A percentile compares a stretch with the other conserved stretches of the same genome.
These are phyloP conservation scores for Psilocybe tampanensis DNA, from an alignment of 768 basidiomycete species.

Conservation along the genomic window DNA sequence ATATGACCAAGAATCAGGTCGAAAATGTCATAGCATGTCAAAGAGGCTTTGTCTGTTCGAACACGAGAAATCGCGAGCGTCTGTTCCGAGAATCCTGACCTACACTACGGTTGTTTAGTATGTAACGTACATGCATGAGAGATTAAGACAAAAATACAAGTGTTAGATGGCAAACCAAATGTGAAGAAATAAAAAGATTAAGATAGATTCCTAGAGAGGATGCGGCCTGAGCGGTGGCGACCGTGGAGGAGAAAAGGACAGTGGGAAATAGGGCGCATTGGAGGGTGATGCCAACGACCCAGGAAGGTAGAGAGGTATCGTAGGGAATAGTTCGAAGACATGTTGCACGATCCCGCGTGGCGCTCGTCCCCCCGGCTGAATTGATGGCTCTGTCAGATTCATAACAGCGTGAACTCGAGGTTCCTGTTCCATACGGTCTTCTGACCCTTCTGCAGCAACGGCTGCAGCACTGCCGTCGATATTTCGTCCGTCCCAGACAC, in stretches of 20 bases:
- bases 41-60: too few species aligned
- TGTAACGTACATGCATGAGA: neutral
- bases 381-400: conserved; percentile 54
- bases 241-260: conserved; percentile 54
- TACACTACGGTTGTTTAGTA: neutral
- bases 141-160: neutral
- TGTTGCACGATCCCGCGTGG: conserved; percentile 63
- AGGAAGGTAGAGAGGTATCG: conserved; percentile 72
- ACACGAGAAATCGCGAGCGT: neutral
- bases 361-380: conserved; percentile 38
- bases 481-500: conserved; percentile 87
- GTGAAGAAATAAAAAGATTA: too few species aligned
- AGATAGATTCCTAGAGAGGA: conserved; percentile 13
- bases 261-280: conserved; percentile 52
- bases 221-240: conserved; percentile 48
- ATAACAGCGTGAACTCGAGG: conserved; percentile 87
- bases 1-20: too few species aligned
- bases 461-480: conserved; percentile 57
- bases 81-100: too few species aligned
- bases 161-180: neutral
- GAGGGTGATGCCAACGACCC: conserved; percentile 58
- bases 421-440: conserved; percentile 71
- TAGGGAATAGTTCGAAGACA: conserved; percentile 79
- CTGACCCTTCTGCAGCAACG: conserved; percentile 50
- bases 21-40: too few species aligned